These are phyloP conservation scores for Rhizopus sp. DNA, from an alignment of 371 early-diverging fungal genomes.

Conservation along the genomic window DNA sequence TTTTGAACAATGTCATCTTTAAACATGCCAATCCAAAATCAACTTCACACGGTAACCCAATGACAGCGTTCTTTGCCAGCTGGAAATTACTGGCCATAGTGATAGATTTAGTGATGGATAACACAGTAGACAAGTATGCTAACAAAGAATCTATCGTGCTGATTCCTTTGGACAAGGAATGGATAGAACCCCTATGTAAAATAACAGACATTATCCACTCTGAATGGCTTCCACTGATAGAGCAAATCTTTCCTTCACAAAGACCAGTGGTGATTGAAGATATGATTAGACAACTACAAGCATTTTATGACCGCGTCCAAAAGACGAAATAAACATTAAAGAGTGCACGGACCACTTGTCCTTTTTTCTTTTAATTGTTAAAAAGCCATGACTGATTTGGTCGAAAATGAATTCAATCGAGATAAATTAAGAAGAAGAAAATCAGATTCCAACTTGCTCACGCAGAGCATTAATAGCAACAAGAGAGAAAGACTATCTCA, in stretches of 20 bases:
- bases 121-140: slow-evolving; percentile 32
- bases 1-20: slow-evolving; percentile 22
- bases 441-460: slow-evolving; percentile 16
- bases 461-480: slow-evolving; percentile 7
- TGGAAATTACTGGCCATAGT: slow-evolving; percentile 37
- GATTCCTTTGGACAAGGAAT: slow-evolving; percentile 32
- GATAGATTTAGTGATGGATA: slow-evolving; percentile 30
- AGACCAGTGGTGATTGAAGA: slow-evolving; percentile 30
- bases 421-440: slow-evolving; percentile 11
- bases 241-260: slow-evolving; percentile 25
- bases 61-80: slow-evolving; percentile 49
- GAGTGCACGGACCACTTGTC: too few species aligned
- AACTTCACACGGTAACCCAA: slow-evolving; percentile 29
- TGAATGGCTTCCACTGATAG: slow-evolving; percentile 35
- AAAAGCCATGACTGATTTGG: too few species aligned
- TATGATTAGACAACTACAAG: slow-evolving; percentile 26
- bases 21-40: slow-evolving; percentile 7
- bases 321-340: slow-evolving; percentile 1
- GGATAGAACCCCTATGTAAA: slow-evolving; percentile 21
- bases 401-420: slow-evolving; percentile 1
- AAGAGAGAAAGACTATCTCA: slow-evolving; percentile 19
- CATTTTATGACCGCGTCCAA: slow-evolving; percentile 15
- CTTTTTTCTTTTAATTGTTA: too few species aligned
- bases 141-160: slow-evolving; percentile 5
- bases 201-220: slow-evolving; percentile 24